A percentile compares a stretch with the other conserved stretches of the same genome.
These are phyloP conservation scores for Circinella minor DNA, from an alignment of 371 early-diverging fungal genomes.

Conservation along the genomic window DNA sequence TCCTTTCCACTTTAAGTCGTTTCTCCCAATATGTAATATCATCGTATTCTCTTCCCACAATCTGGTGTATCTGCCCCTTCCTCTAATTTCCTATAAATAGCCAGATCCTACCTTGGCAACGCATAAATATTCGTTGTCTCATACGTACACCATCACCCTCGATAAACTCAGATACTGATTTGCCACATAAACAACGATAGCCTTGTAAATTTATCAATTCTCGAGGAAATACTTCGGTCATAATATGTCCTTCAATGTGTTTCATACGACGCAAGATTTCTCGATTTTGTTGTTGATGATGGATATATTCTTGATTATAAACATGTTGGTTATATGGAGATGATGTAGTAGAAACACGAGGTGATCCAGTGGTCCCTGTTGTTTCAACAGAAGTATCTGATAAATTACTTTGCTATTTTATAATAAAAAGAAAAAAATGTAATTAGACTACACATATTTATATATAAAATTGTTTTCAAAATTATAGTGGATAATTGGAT, in stretches of 20 bases:
- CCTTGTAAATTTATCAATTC: constrained; percentile 41
- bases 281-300: constrained; percentile 7
- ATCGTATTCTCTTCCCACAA: no score
- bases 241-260: constrained; percentile 52
- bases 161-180: constrained; percentile 25
- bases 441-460: background rate
- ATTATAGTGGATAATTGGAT: no score
- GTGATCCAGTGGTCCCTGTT: background rate
- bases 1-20: no score
- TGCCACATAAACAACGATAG: constrained; percentile 51
- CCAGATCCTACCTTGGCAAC: constrained; percentile 39
- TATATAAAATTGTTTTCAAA: no score
- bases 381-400: constrained; percentile 5
- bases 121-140: constrained; percentile 40
- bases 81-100: background rate
- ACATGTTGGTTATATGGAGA: constrained; percentile 21
- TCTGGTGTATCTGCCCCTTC: no score
- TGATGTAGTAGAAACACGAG: constrained; percentile 19
- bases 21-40: no score
- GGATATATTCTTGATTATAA: constrained; percentile 10
- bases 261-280: constrained; percentile 37
- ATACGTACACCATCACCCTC: constrained; percentile 20
- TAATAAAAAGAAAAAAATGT: background rate
- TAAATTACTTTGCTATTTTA: constrained; percentile 1
- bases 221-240: constrained; percentile 43